Percentiles rank a stretch among this genome's conserved stretches.
These are phyloP conservation scores for Globisporangium irregulare DNA, from an alignment of 352 stramenopile genomes.

Conservation along the genomic window DNA sequence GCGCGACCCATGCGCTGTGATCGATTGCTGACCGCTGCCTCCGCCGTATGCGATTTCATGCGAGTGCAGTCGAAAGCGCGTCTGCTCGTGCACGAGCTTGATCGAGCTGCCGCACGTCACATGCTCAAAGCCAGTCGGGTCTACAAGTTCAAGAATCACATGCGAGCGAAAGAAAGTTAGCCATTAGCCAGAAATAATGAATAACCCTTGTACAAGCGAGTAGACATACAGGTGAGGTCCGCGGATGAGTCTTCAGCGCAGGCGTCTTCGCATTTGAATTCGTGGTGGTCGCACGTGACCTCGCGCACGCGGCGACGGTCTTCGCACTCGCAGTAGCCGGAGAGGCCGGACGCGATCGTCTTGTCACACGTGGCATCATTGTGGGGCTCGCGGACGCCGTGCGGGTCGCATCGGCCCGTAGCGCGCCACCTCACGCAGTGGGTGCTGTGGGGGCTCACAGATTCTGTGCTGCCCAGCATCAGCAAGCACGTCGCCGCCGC, in stretches of 20 bases:
- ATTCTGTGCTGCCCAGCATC: not conserved
- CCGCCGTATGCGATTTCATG: slow-evolving; percentile 80
- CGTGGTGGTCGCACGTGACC: slow-evolving; percentile 72
- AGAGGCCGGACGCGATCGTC: slow-evolving; percentile 44
- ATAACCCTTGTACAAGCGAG: too few species aligned
- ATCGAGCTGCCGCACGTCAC: slow-evolving; percentile 84
- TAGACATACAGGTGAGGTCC: slow-evolving; percentile 63
- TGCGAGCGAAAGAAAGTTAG: not conserved
- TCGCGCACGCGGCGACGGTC: slow-evolving; percentile 72
- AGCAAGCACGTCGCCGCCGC: not conserved
- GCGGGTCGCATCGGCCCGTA: slow-evolving; percentile 63
- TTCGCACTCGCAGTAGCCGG: slow-evolving; percentile 82
- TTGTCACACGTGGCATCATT: slow-evolving; percentile 58
- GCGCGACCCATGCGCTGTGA: slow-evolving; percentile 61
- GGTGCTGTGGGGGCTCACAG: not conserved
- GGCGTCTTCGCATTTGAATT: slow-evolving; percentile 71
- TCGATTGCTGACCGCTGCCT: slow-evolving; percentile 76
- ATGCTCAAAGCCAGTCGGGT: slow-evolving; percentile 70
- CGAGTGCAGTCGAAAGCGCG: slow-evolving; percentile 77
- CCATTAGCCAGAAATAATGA: not conserved
- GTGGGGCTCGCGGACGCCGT: slow-evolving; percentile 57
- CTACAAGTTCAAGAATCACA: slow-evolving; percentile 22
- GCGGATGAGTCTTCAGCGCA: slow-evolving; percentile 67
- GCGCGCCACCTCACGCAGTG: slow-evolving; percentile 75
- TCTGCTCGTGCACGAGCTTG: slow-evolving; percentile 76